phyloP scores from a whole-genome alignment of 208 protist genomes.

The Wallacemonas sp. region DNA sequence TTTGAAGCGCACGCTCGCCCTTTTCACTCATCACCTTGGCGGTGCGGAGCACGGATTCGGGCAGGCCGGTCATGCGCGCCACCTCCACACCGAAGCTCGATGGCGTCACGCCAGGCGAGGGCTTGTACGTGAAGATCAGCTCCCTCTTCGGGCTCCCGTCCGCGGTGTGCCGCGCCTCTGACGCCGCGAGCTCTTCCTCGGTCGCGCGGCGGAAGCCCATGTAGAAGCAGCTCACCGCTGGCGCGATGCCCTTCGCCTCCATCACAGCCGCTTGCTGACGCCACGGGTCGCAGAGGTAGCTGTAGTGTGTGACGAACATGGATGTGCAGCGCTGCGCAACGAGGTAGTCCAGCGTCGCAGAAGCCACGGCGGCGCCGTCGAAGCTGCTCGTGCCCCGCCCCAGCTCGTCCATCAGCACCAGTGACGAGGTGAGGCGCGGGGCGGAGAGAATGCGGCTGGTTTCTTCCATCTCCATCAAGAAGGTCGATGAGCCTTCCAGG shows the following conservation, averaged over 20 bases:
- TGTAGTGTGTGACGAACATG: slow-evolving; percentile 97
- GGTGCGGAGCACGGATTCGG: slow-evolving; percentile 48
- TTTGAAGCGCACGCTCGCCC: slow-evolving; percentile 41
- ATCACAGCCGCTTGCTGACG: background rate
- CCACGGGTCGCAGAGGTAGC: slow-evolving; percentile 65
- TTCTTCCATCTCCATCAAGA: slow-evolving; percentile 97
- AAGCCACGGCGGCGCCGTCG: slow-evolving; percentile 94
- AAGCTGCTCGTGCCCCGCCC: slow-evolving; percentile 94
- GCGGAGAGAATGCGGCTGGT: slow-evolving; percentile 91
- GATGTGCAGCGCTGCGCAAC: slow-evolving; percentile 54
- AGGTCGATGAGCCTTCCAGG: slow-evolving; percentile 92
- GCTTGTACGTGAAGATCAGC: slow-evolving; percentile 86
- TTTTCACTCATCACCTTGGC: slow-evolving; percentile 53
- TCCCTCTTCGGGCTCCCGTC: slow-evolving; percentile 10
- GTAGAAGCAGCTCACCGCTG: slow-evolving; percentile 72
- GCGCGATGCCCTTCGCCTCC: background rate
- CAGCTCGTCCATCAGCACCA: slow-evolving; percentile 97
- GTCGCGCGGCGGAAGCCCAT: slow-evolving; percentile 67
- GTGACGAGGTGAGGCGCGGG: slow-evolving; percentile 54
- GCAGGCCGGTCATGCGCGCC: slow-evolving; percentile 80
- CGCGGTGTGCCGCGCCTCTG: slow-evolving; percentile 56
- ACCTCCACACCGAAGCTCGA: slow-evolving; percentile 92
- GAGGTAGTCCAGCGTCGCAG: slow-evolving; percentile 91
- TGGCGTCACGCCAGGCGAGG: slow-evolving; percentile 70
- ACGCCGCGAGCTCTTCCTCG: background rate